These are phyloP conservation scores for Fusarium piperis DNA, from an alignment of 2,329 filamentous ascomycete genomes.

Conservation along the genomic window DNA sequence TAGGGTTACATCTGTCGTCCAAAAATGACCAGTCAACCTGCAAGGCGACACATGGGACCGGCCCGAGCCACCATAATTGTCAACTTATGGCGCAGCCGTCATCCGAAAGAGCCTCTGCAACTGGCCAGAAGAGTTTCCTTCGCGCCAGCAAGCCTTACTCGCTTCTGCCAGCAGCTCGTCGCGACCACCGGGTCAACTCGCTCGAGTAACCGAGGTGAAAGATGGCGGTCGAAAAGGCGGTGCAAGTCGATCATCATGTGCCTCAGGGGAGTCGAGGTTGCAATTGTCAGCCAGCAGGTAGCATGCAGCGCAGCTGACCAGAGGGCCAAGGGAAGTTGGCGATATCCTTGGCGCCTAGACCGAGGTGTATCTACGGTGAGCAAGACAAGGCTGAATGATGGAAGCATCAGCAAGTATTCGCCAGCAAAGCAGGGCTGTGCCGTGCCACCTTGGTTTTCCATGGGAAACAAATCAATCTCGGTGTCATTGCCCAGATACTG, in stretches of 20 bases:
- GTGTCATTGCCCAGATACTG: slow-evolving; percentile 3
- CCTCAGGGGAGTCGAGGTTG: slow-evolving; percentile 16
- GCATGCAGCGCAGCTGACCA: slow-evolving; percentile 34
- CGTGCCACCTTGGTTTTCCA: not conserved
- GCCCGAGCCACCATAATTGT: slow-evolving; percentile 38
- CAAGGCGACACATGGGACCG: slow-evolving; percentile 43
- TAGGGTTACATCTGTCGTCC: slow-evolving; percentile 16
- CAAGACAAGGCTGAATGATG: slow-evolving; percentile 31
- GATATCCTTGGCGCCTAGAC: slow-evolving; percentile 28
- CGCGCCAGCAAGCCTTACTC: slow-evolving; percentile 21
- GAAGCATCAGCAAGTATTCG: slow-evolving; percentile 9
- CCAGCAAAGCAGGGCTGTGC: slow-evolving; percentile 9
- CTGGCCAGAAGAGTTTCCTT: slow-evolving; percentile 12
- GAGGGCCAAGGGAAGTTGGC: slow-evolving; percentile 11
- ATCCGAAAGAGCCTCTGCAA: slow-evolving; percentile 5
- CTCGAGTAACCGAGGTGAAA: slow-evolving; percentile 16
- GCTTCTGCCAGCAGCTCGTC: slow-evolving; percentile 24
- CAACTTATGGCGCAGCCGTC: slow-evolving; percentile 14
- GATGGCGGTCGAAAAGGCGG: slow-evolving; percentile 5
- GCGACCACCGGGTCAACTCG: slow-evolving; percentile 20
- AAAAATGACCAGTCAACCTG: slow-evolving; percentile 40
- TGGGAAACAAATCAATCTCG: slow-evolving; percentile 26
- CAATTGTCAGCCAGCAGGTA: slow-evolving; percentile 35
- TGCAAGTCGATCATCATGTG: slow-evolving; percentile 1
- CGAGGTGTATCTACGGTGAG: slow-evolving; percentile 28